A percentile compares a stretch with the other conserved stretches of the same genome.
phyloP scores from a whole-genome alignment of 2,329 filamentous ascomycete species.

The Diaporthe sp. region DNA sequence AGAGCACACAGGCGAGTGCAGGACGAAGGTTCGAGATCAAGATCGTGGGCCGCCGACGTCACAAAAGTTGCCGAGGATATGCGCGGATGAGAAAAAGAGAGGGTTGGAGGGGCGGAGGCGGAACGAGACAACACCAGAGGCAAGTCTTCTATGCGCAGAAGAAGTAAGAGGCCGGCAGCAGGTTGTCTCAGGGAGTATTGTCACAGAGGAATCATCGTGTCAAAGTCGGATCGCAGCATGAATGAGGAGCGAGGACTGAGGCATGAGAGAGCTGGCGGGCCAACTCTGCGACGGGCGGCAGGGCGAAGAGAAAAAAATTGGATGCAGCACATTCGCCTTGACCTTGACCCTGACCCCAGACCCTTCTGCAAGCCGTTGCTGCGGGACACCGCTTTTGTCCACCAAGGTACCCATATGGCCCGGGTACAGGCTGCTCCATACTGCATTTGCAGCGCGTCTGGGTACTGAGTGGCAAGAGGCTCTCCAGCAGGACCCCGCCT shows the following conservation, averaged over 20 bases:
- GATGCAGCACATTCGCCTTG: constrained; percentile 15
- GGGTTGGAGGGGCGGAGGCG: constrained; percentile 30
- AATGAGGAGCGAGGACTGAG: constrained; percentile 7
- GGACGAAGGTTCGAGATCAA: constrained; percentile 8
- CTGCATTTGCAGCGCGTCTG: background rate
- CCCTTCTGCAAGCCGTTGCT: constrained; percentile 2
- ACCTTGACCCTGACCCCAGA: constrained; percentile 21
- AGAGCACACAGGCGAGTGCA: constrained; percentile 10
- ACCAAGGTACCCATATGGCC: background rate
- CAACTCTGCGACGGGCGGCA: constrained; percentile 12
- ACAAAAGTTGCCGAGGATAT: constrained; percentile 46
- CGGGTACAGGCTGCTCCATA: background rate
- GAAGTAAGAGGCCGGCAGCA: background rate
- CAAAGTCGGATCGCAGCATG: constrained; percentile 23
- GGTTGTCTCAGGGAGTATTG: constrained; percentile 31
- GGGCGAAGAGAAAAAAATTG: constrained; percentile 36
- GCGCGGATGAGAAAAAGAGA: constrained; percentile 33
- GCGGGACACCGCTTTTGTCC: constrained; percentile 17
- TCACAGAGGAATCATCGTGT: constrained; percentile 39
- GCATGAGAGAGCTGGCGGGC: constrained; percentile 1
- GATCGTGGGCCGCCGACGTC: constrained; percentile 37
- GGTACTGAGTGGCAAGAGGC: background rate
- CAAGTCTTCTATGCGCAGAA: constrained; percentile 21
- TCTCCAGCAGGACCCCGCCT: constrained; percentile 6
- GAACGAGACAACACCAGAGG: constrained; percentile 36